phyloP scores from a whole-genome alignment of 257 asterid species.

The Rubia yunnanensis region DNA sequence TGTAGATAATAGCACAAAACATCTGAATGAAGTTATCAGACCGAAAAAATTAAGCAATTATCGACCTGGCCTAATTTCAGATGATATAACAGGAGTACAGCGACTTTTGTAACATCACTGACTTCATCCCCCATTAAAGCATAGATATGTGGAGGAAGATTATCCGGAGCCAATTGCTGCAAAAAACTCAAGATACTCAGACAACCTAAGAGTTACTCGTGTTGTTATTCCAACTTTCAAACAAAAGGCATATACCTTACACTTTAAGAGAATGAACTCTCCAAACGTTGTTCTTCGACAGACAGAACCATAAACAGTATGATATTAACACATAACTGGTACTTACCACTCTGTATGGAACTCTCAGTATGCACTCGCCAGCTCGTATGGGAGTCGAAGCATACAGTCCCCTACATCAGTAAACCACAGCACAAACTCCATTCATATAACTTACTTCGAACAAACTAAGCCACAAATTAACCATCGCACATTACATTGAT shows the following conservation, averaged over 20 bases:
- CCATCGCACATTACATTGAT: background rate
- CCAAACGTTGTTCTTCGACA: background rate
- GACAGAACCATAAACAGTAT: background rate
- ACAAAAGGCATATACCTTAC: background rate
- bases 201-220: background rate
- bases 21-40: background rate
- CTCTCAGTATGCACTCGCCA: slow-evolving; percentile 61
- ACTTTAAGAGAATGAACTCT: background rate
- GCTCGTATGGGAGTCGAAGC: slow-evolving; percentile 40
- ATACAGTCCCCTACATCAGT: slow-evolving; percentile 38
- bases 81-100: slow-evolving; percentile 60
- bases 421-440: background rate
- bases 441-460: background rate
- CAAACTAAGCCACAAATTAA: background rate
- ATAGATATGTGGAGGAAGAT: slow-evolving; percentile 47
- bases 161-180: slow-evolving; percentile 62
- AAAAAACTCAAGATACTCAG: slow-evolving; percentile 6
- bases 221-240: background rate
- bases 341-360: slow-evolving; percentile 51
- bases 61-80: slow-evolving; percentile 44
- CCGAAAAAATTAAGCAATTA: background rate
- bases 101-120: slow-evolving; percentile 59
- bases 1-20: background rate
- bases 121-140: slow-evolving; percentile 44
- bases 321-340: background rate